Evolutionary conservation across 768 basidiomycete genomes (phyloP).

Genomic region (Mycena sanguinolenta): DNA sequence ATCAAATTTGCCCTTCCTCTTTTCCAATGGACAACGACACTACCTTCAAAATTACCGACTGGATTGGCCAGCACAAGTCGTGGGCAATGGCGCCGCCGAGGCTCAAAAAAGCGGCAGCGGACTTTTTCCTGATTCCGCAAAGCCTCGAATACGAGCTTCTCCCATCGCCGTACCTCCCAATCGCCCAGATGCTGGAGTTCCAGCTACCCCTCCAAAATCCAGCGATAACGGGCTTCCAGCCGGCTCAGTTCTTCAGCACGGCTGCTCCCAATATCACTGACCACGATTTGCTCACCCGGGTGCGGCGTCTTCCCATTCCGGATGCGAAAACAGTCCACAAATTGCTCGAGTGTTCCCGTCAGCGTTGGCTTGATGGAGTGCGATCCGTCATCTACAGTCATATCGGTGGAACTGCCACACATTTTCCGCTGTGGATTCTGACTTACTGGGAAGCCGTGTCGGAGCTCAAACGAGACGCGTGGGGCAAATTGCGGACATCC

Average conservation of each 20-base stretch:
- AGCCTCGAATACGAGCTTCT: neutral
- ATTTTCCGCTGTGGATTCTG: constrained; percentile 14
- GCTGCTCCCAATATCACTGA: neutral
- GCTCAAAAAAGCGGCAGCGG: neutral
- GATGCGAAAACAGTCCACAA: constrained; percentile 8
- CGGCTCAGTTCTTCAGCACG: neutral
- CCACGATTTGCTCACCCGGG: constrained; percentile 4
- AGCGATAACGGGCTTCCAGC: neutral
- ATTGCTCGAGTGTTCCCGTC: constrained; percentile 11
- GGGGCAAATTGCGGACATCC: neutral
- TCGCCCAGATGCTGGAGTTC: neutral
- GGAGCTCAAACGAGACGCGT: constrained; percentile 1
- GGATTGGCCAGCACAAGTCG: too few relatives aligned
- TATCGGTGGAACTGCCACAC: neutral
- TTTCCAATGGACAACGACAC: too few relatives aligned
- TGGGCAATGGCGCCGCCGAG: too few relatives aligned
- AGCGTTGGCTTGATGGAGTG: constrained; percentile 15
- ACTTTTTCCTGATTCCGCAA: neutral
- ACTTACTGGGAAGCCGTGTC: neutral
- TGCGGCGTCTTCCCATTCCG: constrained; percentile 16
- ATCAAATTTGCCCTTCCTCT: too few relatives aligned
- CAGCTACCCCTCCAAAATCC: neutral
- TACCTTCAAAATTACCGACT: too few relatives aligned
- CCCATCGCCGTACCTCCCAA: neutral
- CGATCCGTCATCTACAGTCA: constrained; percentile 18